Base-by-base conservation (phyloP, 2,329 filamentous ascomycete genomes). In the Aspergillus fumigatus region DNA sequence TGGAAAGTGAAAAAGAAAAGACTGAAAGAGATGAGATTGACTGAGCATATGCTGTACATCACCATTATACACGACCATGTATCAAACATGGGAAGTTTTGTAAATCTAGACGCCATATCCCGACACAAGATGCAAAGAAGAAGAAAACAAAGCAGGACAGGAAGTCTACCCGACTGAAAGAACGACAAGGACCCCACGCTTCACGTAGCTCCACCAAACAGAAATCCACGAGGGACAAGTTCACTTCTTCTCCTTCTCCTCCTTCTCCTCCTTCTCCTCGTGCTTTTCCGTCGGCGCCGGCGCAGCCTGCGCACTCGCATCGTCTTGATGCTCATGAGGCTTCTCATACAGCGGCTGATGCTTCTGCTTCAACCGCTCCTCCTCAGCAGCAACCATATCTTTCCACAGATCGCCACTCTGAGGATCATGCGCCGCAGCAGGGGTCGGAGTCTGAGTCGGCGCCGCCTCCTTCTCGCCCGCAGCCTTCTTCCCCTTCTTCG, bases 351-450 rank as follows among this genome's bases (percentile, higher is more conserved):
- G 57, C n/a, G 68, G 64, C 58, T 71, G 61, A 50, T 79, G 71
- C 58, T 75, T 72, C 19, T 69, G 65, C 64, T 77, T 78, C 55
- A 80, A 62, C 43, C 77, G 69, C 54, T 75, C 59, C 65, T 80
- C 78, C 65, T 80, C 76, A 4, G 73, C 74, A 53, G 73, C 76
- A 58, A 80, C 76, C 78, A 80, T 80, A 52, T 80, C 77, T 70
- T 75, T 94, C 94, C 94, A 99, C 67, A 97, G 82, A 75, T 97
- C 92, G 78, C 96, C 90, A 48, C 91, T 90, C 71, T 87, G 83
- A 73, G 95, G 94, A 61, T 89, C 82, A 80, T 95, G 84, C 77
- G 81, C 86, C 85, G 92, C 93, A 83, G 95, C 90, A 64, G 95
- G 89, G 64, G 92, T 72, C 67, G 88, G 81, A 82, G 91, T 35